phyloP scores from a whole-genome alignment of 2,329 filamentous ascomycete genomes.

The Phymatotrichopsis omnivora region DNA sequence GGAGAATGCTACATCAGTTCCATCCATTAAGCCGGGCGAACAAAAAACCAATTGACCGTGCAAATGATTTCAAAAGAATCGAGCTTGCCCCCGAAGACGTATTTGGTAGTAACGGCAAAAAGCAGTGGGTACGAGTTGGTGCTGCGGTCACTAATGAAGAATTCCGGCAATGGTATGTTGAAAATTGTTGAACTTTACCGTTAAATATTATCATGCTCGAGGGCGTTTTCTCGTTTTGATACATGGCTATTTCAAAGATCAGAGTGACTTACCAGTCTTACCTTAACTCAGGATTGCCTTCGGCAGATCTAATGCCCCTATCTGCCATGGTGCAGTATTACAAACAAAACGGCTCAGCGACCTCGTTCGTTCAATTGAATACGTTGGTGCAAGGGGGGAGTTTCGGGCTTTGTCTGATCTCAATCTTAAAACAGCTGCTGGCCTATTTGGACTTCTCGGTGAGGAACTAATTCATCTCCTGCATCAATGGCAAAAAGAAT shows the following conservation, averaged over 20 bases:
- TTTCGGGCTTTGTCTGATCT: constrained; percentile 37
- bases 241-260: not conserved
- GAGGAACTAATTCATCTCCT: not conserved
- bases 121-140: constrained; percentile 38
- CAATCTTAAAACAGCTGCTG: constrained; percentile 38
- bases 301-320: constrained; percentile 40
- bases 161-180: constrained; percentile 40
- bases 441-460: constrained; percentile 41
- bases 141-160: constrained; percentile 41
- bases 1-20: constrained; percentile 35
- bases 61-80: constrained; percentile 38
- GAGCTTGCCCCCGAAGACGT: constrained; percentile 31
- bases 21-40: constrained; percentile 32
- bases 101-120: constrained; percentile 29
- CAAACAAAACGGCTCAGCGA: constrained; percentile 40
- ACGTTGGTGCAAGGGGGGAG: constrained; percentile 40
- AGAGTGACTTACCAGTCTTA: not conserved
- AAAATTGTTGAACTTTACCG: constrained; percentile 38
- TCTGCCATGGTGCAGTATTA: constrained; percentile 42
- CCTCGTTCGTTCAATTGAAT: constrained; percentile 41
- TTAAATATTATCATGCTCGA: constrained; percentile 43
- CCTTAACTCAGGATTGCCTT: constrained; percentile 38
- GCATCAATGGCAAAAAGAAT: too few species aligned
- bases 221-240: constrained; percentile 20
- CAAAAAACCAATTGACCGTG: constrained; percentile 30